phyloP scores from a whole-genome alignment of 805 yeast species.

The Cyberlindnera veronae region DNA sequence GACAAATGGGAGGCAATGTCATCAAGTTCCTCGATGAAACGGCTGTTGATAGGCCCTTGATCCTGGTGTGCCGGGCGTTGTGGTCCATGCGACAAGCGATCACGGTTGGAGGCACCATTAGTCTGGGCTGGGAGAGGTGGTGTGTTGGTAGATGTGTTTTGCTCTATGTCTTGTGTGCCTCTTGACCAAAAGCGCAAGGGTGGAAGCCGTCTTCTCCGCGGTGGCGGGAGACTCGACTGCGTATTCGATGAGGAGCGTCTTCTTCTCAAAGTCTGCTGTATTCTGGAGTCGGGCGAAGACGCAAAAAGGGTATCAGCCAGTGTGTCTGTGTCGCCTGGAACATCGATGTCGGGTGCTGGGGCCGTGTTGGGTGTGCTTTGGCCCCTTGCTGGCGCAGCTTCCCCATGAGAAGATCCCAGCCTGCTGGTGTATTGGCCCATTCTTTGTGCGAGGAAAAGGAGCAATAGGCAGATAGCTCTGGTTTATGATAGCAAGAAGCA shows the following conservation, averaged over 20 bases:
- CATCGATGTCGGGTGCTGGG: too few species aligned
- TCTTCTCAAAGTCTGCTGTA: conserved; percentile 18
- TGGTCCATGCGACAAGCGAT: background rate
- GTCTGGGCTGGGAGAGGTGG: background rate
- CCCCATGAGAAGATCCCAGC: too few species aligned
- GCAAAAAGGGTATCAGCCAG: too few species aligned
- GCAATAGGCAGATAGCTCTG: too few species aligned
- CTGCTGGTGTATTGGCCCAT: too few species aligned
- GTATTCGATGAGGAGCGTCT: conserved; percentile 23
- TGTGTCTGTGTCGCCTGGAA: too few species aligned
- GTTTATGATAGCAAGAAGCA: too few species aligned
- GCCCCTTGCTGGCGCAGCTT: too few species aligned
- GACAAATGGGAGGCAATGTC: conserved; percentile 21
- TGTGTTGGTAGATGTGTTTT: background rate
- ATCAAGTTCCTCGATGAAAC: conserved; percentile 24
- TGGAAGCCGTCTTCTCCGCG: conserved; percentile 24
- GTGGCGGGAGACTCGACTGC: conserved; percentile 15
- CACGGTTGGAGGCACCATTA: background rate
- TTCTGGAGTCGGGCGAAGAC: conserved; percentile 1
- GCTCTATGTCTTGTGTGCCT: background rate
- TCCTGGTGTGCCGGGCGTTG: background rate
- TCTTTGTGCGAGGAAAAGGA: too few species aligned
- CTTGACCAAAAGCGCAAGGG: conserved; percentile 19
- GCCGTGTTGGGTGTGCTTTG: too few species aligned
- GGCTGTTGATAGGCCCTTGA: conserved; percentile 1